Evolutionary conservation across 2,329 filamentous ascomycete genomes (phyloP).

Genomic region (Pleurostoma richardsiae): DNA sequence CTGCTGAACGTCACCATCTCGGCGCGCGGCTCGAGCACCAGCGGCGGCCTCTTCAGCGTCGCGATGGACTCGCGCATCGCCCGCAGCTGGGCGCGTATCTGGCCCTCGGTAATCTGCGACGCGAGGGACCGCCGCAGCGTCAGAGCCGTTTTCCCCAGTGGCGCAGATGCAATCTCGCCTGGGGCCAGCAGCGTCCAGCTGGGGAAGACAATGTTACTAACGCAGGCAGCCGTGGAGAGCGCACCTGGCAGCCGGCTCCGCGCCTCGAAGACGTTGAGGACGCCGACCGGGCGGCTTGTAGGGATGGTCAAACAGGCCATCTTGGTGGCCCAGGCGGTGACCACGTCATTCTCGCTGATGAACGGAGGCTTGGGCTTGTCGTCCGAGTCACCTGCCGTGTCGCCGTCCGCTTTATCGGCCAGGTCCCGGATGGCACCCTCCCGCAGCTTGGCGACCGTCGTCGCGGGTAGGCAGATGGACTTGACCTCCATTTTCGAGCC

Average conservation of each 20-base stretch:
- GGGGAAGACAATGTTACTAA: constrained; percentile 11
- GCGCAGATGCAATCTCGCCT: constrained; percentile 1
- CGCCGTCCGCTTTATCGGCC: constrained; percentile 3
- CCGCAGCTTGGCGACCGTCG: constrained; percentile 21
- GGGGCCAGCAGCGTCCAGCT: constrained; percentile 4
- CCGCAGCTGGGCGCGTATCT: constrained; percentile 9
- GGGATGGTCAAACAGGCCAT: constrained; percentile 16
- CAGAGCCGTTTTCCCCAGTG: constrained; percentile 11
- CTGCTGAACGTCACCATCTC: constrained; percentile 5
- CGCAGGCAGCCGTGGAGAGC: constrained; percentile 15
- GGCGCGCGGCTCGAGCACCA: constrained; percentile 1
- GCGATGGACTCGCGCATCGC: constrained; percentile 3
- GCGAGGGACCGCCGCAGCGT: constrained; percentile 7
- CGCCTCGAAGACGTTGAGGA: constrained; percentile 33
- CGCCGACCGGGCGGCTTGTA: constrained; percentile 20
- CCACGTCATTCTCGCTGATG: constrained; percentile 39
- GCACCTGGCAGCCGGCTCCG: constrained; percentile 22
- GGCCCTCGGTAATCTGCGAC: constrained; percentile 10
- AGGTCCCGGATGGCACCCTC: constrained; percentile 23
- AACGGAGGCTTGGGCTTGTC: constrained; percentile 20
- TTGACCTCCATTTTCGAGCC: constrained; percentile 24
- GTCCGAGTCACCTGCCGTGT: constrained; percentile 8
- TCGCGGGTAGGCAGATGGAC: constrained; percentile 31
- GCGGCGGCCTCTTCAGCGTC: neutral
- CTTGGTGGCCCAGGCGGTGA: constrained; percentile 34